Percentiles rank a stretch among this genome's conserved stretches.
These are phyloP conservation scores for Ceratocystis variospora DNA, from an alignment of 2,329 filamentous ascomycete genomes.

Conservation along the genomic window DNA sequence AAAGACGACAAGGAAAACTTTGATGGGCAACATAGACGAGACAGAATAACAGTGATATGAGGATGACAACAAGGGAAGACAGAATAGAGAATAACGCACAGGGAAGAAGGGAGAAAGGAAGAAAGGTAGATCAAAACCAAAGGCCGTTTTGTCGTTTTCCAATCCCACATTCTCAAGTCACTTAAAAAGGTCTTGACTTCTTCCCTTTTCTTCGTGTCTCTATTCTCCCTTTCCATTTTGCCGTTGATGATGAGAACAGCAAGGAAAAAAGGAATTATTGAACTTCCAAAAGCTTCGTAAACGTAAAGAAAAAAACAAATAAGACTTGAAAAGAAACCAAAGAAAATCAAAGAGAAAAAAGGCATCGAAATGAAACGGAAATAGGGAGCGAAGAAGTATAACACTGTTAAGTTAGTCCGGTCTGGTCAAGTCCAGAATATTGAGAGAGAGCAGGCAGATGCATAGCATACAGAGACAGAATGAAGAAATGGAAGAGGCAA, in stretches of 20 bases:
- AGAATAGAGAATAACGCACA: neutral
- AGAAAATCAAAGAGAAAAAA: neutral
- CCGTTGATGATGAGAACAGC: neutral
- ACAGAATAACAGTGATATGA: neutral
- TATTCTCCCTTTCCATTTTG: neutral
- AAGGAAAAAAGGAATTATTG: neutral
- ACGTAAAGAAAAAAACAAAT: neutral
- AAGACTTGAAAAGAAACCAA: conserved; percentile 2
- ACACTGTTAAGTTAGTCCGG: conserved; percentile 3
- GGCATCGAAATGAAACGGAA: neutral
- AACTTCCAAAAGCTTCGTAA: conserved; percentile 9
- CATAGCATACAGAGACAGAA: neutral
- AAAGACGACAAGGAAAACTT: neutral
- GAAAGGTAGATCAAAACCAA: neutral
- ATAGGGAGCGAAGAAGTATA: conserved; percentile 2
- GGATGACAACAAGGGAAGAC: too few relatives aligned
- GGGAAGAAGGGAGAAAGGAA: neutral
- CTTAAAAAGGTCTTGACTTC: neutral
- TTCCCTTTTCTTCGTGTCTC: too few relatives aligned
- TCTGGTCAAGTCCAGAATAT: neutral
- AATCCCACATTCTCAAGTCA: neutral
- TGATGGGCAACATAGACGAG: neutral
- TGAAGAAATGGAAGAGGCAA: neutral
- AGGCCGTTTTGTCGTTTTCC: too few relatives aligned
- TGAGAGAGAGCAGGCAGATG: neutral